A percentile compares a stretch with the other conserved stretches of the same genome.
phyloP scores from a whole-genome alignment of 495 filamentous ascomycete genomes.

The Hypoxylon trugodes region DNA sequence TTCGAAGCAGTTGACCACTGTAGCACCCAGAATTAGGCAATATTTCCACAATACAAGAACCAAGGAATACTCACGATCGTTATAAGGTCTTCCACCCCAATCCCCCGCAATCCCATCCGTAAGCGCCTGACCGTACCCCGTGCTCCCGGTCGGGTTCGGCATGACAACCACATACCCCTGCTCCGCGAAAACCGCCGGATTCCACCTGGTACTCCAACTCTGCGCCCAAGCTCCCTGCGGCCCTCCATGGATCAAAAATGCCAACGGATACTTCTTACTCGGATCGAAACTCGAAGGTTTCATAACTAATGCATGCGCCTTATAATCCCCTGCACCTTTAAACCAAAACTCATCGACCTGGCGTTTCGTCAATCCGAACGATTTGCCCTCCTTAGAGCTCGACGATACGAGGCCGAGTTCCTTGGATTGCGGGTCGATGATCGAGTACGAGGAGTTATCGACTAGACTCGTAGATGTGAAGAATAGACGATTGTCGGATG shows the following conservation, averaged over 20 bases:
- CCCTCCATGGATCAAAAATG: conserved; percentile 87
- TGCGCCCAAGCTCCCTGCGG: conserved; percentile 88
- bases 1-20: conserved; percentile 78
- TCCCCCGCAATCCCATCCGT: conserved; percentile 76
- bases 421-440: conserved; percentile 62
- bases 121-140: conserved; percentile 83
- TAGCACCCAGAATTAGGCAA: background rate
- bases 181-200: conserved; percentile 89
- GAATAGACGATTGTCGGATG: conserved; percentile 62
- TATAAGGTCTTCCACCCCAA: conserved; percentile 84
- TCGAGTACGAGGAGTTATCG: conserved; percentile 73
- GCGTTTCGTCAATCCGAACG: conserved; percentile 70
- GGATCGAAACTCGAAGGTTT: conserved; percentile 82
- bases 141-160: conserved; percentile 90
- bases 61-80: conserved; percentile 56
- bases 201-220: conserved; percentile 89
- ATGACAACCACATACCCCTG: conserved; percentile 88
- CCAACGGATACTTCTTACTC: conserved; percentile 79
- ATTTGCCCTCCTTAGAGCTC: conserved; percentile 69
- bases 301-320: conserved; percentile 81
- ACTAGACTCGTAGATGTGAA: conserved; percentile 71
- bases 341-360: conserved; percentile 80
- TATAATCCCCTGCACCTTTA: conserved; percentile 56
- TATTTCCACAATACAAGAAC: background rate
- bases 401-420: conserved; percentile 66